phyloP scores from a whole-genome alignment of 2,329 filamentous ascomycete genomes.

The Exophiala bonariae region DNA sequence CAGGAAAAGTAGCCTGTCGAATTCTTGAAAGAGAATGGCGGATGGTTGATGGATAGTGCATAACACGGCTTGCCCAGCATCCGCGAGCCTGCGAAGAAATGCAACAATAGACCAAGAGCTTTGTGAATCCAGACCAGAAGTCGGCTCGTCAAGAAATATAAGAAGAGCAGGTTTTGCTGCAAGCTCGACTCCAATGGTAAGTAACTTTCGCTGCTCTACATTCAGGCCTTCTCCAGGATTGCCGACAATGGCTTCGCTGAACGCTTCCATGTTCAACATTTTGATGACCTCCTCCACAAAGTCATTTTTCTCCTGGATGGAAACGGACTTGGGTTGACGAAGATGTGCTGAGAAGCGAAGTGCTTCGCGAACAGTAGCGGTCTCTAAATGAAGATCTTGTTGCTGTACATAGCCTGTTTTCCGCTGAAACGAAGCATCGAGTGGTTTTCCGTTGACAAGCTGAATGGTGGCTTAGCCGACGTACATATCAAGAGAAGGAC shows the following conservation, averaged over 20 bases:
- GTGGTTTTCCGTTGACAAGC: conserved; percentile 60
- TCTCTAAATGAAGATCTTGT: conserved; percentile 66
- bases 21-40: conserved; percentile 51
- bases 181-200: conserved; percentile 89
- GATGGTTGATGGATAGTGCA: conserved; percentile 59
- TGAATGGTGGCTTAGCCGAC: conserved; percentile 2
- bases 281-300: conserved; percentile 89
- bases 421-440: conserved; percentile 61
- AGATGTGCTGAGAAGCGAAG: conserved; percentile 82
- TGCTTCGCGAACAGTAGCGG: conserved; percentile 66
- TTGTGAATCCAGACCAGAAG: conserved; percentile 63
- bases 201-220: conserved; percentile 65
- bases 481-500: conserved; percentile 64
- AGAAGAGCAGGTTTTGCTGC: conserved; percentile 67
- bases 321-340: conserved; percentile 74
- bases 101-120: conserved; percentile 64
- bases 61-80: conserved; percentile 54
- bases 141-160: conserved; percentile 66
- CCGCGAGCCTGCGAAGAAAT: conserved; percentile 57
- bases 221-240: conserved; percentile 75
- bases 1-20: conserved; percentile 77
- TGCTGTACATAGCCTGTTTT: conserved; percentile 70
- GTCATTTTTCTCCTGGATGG: conserved; percentile 71
- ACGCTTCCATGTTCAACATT: conserved; percentile 83
- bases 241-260: conserved; percentile 85